Evolutionary conservation across 148 eudicot genomes (phyloP), one percentile per base, ranked within the genome.

Genomic region (Rhododendron simsii): DNA sequence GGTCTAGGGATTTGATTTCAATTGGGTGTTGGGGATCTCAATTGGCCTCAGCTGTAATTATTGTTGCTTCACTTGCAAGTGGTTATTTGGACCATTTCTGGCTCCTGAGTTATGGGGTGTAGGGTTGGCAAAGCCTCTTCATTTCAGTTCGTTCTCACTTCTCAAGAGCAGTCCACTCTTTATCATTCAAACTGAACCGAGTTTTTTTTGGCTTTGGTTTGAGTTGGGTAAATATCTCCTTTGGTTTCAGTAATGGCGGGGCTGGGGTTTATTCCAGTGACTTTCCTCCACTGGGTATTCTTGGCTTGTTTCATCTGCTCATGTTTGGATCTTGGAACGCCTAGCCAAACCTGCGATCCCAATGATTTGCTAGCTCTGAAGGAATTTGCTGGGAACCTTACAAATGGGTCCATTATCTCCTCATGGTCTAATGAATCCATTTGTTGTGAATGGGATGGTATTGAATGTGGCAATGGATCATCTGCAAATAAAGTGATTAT

Each of bases 371-470:
- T 65, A 48, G 95, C 98, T 33, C 81, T 96, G 91, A 91, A 82
- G 88, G 93, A 93, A 83, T 92, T 96, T 88, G 92, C 91, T 26
- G 95, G 93, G 67, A 91, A 95, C 88, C 87, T 96, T 41, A 88
- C 91, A 81, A 89, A 89, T 88, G 96, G 92, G 21, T 84, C 91
- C 30, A 86, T 93, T 75, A 83, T 87, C 75, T 69, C 88, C 63
- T 39, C 88, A 71, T 96, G 99, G 99, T 87, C 83, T 4, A 84
- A 84, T 81, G 88, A 26, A 45, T 84, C 90, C 6, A 47, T 82
- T 88, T 96, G 99, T 78, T 96, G 99, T 89, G 65, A 86, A 3
- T 96, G 98, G 99, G 92, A 94, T 47, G 99, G 99, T 86, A 92
- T 95, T 59, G 78, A 26, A 2, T 96, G 99, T 87, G 93, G 77